Evolutionary conservation across 2,329 filamentous ascomycete species (phyloP).

Genomic region (Fusarium subglutinans): DNA sequence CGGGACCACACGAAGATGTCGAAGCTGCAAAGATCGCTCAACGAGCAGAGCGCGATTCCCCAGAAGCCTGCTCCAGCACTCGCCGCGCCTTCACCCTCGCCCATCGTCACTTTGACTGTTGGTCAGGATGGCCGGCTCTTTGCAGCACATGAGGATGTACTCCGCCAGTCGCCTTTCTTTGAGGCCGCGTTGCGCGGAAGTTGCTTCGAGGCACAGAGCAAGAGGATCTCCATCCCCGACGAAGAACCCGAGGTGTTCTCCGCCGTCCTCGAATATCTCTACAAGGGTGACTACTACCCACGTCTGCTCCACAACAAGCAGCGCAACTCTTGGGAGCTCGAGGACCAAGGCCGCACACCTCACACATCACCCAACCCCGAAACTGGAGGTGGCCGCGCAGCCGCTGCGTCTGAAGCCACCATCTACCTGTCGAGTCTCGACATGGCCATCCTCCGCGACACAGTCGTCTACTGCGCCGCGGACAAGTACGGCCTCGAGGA

Average conservation of each 20-base stretch:
- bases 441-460: constrained; percentile 87
- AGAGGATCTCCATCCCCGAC: constrained; percentile 76
- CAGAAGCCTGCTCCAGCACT: constrained; percentile 33
- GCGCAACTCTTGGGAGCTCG: constrained; percentile 88
- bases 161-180: constrained; percentile 87
- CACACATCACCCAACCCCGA: constrained; percentile 63
- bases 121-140: constrained; percentile 88
- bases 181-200: constrained; percentile 74
- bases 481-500: constrained; percentile 91
- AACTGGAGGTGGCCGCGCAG: constrained; percentile 56
- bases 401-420: constrained; percentile 58
- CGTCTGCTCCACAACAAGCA: constrained; percentile 88
- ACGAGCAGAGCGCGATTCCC: constrained; percentile 58
- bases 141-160: constrained; percentile 93
- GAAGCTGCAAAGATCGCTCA: constrained; percentile 87
- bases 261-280: constrained; percentile 93
- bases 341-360: constrained; percentile 65
- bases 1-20: constrained; percentile 81
- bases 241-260: constrained; percentile 94
- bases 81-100: constrained; percentile 58
- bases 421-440: constrained; percentile 79
- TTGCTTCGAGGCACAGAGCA: constrained; percentile 79
- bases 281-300: constrained; percentile 96
- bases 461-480: constrained; percentile 92
- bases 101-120: constrained; percentile 88